Conservation (phyloP, 169 alveolate species). For the Cryptosporidium meleagridis region DNA sequence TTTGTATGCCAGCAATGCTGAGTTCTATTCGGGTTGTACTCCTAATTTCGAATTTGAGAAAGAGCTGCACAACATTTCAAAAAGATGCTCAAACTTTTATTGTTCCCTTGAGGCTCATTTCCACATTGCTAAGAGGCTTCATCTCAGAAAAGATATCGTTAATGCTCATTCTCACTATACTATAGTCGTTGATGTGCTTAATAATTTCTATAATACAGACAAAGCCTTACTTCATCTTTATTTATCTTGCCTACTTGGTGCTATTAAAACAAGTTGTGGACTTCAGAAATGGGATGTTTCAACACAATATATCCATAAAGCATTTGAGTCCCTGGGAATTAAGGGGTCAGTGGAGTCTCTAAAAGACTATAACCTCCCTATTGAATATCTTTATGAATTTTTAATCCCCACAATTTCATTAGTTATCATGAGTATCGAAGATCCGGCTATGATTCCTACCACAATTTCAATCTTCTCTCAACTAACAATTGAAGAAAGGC, state of each 20-base stretch:
- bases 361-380: constrained; percentile 33
- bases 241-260: constrained; percentile 26
- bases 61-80: constrained; percentile 1
- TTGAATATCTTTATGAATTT: constrained; percentile 25
- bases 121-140: constrained; percentile 45
- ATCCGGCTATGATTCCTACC: constrained; percentile 18
- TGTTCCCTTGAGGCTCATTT: not conserved
- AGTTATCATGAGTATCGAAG: constrained; percentile 56
- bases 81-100: constrained; percentile 36
- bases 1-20: constrained; percentile 10
- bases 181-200: not conserved
- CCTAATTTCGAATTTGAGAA: not conserved
- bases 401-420: constrained; percentile 16
- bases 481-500: constrained; percentile 54
- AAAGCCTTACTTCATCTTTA: not conserved
- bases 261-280: constrained; percentile 20
- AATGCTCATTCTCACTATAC: constrained; percentile 12
- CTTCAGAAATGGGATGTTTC: constrained; percentile 59
- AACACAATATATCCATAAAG: constrained; percentile 22
- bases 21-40: not conserved
- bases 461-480: constrained; percentile 48
- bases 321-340: constrained; percentile 31
- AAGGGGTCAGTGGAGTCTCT: constrained; percentile 37
- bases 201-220: not conserved
- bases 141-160: not conserved